Base-by-base conservation (phyloP, 257 asterid genomes). In the Solanum commersonii region DNA sequence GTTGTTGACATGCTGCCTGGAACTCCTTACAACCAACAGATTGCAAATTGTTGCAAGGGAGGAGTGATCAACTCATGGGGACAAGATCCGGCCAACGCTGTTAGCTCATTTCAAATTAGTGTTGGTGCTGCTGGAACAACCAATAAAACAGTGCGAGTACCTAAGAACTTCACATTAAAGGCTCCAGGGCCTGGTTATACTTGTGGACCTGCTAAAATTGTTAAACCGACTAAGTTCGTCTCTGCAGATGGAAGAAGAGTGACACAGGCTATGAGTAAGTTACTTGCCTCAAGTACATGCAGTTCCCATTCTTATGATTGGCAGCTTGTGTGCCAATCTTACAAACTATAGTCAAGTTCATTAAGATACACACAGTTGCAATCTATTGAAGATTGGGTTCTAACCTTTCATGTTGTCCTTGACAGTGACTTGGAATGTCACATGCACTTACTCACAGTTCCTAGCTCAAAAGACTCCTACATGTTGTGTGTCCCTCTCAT, bases 231-330 rank as follows among this genome's bases (percentile, higher is more conserved):
- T 67, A 93, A 89, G 92, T 95, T 93, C 87, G 71, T 92, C 35
- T 71, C 95, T 8, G 87, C 40, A 52, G 99, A 94, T 87, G 95
- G 98, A 82, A 90, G 99, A 88, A 92, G 99, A 88, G 89, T 87
- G 27, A 95, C 99, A 1, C 99, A 96, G 89, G 99, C 98, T 52
- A 93, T 96, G 98, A 95, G 98, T 95, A 91, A 94, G 98, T 91
- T 40, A 27, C 87, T 52, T 14, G 27, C 5, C 40, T 37, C 38
- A 31, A 29, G 87, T 76, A 56, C 34, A 10, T 14, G 37, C 25
- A 27, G 10, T 14, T 44, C 29, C n/a, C 25, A 8, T 25, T 79
- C 65, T 25, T 79, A 42, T 27, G 84, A 27, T 40, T 14, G 23
- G 23, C 34, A 37, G 13, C 84, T 78, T 42, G n/a, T 78, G 35